A percentile compares a stretch with the other conserved stretches of the same genome.
phyloP scores from a whole-genome alignment of 2,329 filamentous ascomycete species.

The Aspergillus clavatus region DNA sequence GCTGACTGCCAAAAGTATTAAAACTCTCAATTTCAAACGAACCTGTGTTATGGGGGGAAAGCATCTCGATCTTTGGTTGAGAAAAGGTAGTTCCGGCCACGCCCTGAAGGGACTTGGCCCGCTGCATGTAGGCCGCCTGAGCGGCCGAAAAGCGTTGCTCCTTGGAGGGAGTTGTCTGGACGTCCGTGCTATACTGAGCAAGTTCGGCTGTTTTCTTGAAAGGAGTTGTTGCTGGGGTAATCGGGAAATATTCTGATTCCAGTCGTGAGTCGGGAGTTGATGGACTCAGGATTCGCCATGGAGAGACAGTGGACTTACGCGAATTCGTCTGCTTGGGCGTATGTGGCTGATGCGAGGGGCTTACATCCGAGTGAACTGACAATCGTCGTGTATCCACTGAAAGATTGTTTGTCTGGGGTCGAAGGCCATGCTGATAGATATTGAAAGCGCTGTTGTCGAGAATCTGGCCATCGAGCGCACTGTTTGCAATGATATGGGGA shows the following conservation, averaged over 20 bases:
- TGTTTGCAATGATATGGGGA: conserved; percentile 15
- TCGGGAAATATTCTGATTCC: conserved; percentile 56
- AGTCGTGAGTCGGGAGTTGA: conserved; percentile 21
- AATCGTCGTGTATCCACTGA: conserved; percentile 28
- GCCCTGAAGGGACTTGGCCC: conserved; percentile 46
- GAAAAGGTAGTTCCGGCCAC: conserved; percentile 28
- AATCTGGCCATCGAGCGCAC: conserved; percentile 18
- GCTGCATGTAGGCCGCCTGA: conserved; percentile 40
- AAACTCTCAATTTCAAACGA: conserved; percentile 44
- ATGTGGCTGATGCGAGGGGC: conserved; percentile 47
- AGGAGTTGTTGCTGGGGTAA: conserved; percentile 64
- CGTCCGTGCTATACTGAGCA: conserved; percentile 35
- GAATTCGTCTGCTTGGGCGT: conserved; percentile 60
- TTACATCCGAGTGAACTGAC: conserved; percentile 37
- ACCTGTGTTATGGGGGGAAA: conserved; percentile 54
- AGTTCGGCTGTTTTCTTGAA: conserved; percentile 38
- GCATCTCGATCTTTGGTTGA: conserved; percentile 42
- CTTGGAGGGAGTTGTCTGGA: conserved; percentile 39
- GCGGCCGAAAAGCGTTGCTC: conserved; percentile 30
- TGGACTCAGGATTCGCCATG: background rate
- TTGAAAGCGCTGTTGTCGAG: conserved; percentile 24
- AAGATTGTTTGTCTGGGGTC: conserved; percentile 22
- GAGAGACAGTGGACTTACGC: conserved; percentile 45
- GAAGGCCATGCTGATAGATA: conserved; percentile 20
- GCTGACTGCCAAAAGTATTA: conserved; percentile 54